Percentiles rank a stretch among this genome's conserved stretches.
Conservation (phyloP, 2,329 filamentous ascomycete species). For the Malbranchea zuffiana region DNA sequence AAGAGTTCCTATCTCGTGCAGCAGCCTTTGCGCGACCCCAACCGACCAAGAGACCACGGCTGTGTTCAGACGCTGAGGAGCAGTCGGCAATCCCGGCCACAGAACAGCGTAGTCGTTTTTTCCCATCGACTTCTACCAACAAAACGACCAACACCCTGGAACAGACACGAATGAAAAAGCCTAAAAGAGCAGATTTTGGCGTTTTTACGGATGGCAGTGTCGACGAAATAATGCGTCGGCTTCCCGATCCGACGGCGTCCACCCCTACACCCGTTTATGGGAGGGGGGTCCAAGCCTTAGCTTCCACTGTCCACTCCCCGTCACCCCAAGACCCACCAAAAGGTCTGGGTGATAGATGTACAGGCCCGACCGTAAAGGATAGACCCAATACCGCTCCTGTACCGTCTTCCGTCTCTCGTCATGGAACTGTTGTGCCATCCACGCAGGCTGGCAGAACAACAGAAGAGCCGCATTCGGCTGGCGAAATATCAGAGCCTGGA, state of each 20-base stretch:
- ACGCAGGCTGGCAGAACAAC: not conserved
- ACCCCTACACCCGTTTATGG: not conserved
- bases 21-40: constrained; percentile 34
- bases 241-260: constrained; percentile 27
- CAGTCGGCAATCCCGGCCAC: constrained; percentile 21
- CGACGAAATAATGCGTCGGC: constrained; percentile 39
- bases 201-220: constrained; percentile 45
- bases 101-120: constrained; percentile 40
- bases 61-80: constrained; percentile 40
- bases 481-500: no score
- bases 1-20: constrained; percentile 30
- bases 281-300: not conserved
- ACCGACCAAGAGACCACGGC: constrained; percentile 40
- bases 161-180: constrained; percentile 29
- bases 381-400: no score
- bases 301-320: not conserved
- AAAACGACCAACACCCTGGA: constrained; percentile 5
- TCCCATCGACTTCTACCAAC: constrained; percentile 33
- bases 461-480: not conserved
- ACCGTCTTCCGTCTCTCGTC: no score
- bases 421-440: not conserved
- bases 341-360: no score
- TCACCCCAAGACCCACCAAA: not conserved
- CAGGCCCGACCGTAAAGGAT: no score
- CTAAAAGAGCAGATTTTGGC: constrained; percentile 35